Conservation (phyloP, 2,329 filamentous ascomycete genomes). For the Arthrobotrys pseudoclavata region DNA sequence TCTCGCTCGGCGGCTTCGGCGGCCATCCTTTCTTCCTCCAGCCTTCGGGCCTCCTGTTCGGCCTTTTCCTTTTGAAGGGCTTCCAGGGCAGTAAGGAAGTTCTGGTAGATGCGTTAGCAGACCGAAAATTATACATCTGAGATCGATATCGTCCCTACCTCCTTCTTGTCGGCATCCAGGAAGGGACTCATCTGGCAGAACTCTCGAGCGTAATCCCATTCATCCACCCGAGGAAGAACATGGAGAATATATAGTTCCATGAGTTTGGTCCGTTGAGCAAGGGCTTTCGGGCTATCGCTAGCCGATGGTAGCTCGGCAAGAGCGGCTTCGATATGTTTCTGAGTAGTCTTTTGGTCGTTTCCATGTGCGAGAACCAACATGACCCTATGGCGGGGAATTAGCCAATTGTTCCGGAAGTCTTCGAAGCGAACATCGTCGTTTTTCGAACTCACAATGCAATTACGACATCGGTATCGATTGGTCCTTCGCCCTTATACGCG, state of each 20-base stretch:
- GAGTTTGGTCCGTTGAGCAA: constrained; percentile 79
- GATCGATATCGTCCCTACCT: constrained; percentile 51
- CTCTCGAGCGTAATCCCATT: constrained; percentile 95
- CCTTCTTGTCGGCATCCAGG: constrained; percentile 81
- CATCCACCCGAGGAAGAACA: constrained; percentile 89
- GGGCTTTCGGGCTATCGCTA: constrained; percentile 62
- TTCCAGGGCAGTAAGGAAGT: constrained; percentile 87
- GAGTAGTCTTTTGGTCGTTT: constrained; percentile 83
- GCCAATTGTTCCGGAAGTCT: constrained; percentile 1
- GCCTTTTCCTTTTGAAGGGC: constrained; percentile 86
- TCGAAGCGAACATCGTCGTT: background rate
- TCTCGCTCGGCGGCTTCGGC: constrained; percentile 71
- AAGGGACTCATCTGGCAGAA: constrained; percentile 90
- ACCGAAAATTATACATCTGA: background rate
- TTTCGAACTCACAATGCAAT: constrained; percentile 77
- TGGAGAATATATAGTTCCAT: constrained; percentile 96
- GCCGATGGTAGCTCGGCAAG: constrained; percentile 76
- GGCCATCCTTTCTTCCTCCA: constrained; percentile 74
- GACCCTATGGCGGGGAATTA: constrained; percentile 72
- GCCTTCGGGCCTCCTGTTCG: constrained; percentile 75
- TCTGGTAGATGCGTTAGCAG: constrained; percentile 69
- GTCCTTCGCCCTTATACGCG: constrained; percentile 84
- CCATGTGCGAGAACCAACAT: constrained; percentile 93
- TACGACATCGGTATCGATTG: constrained; percentile 94
- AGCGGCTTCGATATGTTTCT: constrained; percentile 88